These are phyloP conservation scores for Globisporangium okanoganense DNA, from an alignment of 352 stramenopile species.

Conservation along the genomic window DNA sequence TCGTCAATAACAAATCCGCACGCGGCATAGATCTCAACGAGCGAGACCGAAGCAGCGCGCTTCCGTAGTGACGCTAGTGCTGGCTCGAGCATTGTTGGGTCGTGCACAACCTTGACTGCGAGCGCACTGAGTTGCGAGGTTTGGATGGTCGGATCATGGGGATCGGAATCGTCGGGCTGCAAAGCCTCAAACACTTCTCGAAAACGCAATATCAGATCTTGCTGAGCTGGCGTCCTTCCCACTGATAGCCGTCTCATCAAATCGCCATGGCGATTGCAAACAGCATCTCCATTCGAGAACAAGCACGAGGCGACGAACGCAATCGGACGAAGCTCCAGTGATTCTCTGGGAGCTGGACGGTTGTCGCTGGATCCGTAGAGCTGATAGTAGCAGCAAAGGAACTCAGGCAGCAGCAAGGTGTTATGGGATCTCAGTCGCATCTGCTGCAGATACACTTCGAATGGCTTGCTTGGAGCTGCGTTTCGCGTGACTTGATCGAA, in stretches of 20 bases:
- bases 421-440: slow-evolving; percentile 42
- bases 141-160: slow-evolving; percentile 24
- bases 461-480: slow-evolving; percentile 36
- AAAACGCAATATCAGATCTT: slow-evolving; percentile 60
- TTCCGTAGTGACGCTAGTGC: slow-evolving; percentile 39
- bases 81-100: slow-evolving; percentile 37
- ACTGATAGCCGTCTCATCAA: slow-evolving; percentile 53
- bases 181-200: slow-evolving; percentile 54
- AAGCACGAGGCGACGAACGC: slow-evolving; percentile 62
- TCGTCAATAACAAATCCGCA: slow-evolving; percentile 75
- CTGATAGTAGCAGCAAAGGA: slow-evolving; percentile 70
- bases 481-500: slow-evolving; percentile 40
- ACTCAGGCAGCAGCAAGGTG: slow-evolving; percentile 50
- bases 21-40: slow-evolving; percentile 53
- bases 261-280: slow-evolving; percentile 48
- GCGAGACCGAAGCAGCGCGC: slow-evolving; percentile 40
- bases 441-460: slow-evolving; percentile 60
- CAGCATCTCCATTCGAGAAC: slow-evolving; percentile 57
- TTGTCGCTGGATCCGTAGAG: slow-evolving; percentile 44
- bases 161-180: slow-evolving; percentile 10
- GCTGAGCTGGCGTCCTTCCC: slow-evolving; percentile 48
- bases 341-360: slow-evolving; percentile 2
- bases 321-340: slow-evolving; percentile 46
- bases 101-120: slow-evolving; percentile 33
- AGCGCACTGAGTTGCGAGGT: slow-evolving; percentile 45